phyloP scores from a whole-genome alignment of 208 protist genomes.

The Trypanosomatidae sp. region DNA sequence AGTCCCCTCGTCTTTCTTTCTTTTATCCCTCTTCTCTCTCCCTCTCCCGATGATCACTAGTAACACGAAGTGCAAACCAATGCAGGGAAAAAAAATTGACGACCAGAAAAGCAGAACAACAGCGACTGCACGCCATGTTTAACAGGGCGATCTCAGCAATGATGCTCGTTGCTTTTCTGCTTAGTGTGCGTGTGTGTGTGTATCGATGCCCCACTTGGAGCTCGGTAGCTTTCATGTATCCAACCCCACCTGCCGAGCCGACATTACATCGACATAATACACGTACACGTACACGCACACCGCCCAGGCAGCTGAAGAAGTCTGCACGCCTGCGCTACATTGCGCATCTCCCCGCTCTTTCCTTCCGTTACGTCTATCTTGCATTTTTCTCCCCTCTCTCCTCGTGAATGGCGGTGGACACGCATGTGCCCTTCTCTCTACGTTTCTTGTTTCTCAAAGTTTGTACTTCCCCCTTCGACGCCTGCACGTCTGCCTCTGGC shows the following conservation, averaged over 20 bases:
- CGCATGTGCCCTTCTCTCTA: constrained; percentile 1
- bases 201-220: neutral
- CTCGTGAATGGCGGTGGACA: neutral
- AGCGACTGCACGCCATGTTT: neutral
- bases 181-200: neutral
- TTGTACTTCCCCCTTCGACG: neutral
- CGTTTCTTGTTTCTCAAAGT: constrained; percentile 5
- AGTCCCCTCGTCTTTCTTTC: neutral
- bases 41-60: neutral
- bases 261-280: too few species aligned
- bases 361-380: neutral
- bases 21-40: neutral
- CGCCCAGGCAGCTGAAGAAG: neutral
- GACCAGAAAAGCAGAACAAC: neutral
- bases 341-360: neutral
- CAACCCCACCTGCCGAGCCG: neutral
- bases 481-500: neutral
- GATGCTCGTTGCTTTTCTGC: neutral
- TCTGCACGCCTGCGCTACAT: neutral
- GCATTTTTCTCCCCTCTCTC: neutral
- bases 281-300: neutral
- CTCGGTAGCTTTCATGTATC: neutral
- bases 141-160: neutral
- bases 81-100: neutral
- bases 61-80: neutral